These are phyloP conservation scores for Mycena sp. DNA, from an alignment of 1,284 basidiomycete genomes.

Conservation along the genomic window DNA sequence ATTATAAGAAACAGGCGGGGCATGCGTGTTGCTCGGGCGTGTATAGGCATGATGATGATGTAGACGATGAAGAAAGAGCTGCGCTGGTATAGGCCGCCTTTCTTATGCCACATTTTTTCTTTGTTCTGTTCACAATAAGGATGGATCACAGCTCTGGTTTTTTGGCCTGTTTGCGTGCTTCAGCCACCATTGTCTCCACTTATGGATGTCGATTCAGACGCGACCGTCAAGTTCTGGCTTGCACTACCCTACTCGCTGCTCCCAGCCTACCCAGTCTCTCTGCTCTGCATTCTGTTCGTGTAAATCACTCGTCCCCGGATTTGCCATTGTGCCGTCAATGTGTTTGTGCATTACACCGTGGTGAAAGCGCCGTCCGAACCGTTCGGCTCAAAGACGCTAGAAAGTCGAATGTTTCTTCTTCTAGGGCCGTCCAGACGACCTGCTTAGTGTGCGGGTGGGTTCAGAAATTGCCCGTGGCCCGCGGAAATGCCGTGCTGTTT, in stretches of 20 bases:
- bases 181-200: conserved; percentile 1
- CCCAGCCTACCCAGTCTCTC: conserved; percentile 63
- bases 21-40: conserved; percentile 36
- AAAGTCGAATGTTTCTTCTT: background rate
- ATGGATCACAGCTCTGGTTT: no score
- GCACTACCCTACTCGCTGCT: conserved; percentile 58
- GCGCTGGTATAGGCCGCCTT: conserved; percentile 2
- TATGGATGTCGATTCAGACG: conserved; percentile 37
- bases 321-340: conserved; percentile 10
- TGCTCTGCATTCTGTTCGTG: conserved; percentile 63
- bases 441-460: conserved; percentile 27
- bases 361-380: conserved; percentile 23
- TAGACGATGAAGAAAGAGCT: conserved; percentile 6
- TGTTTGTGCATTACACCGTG: conserved; percentile 19
- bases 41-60: conserved; percentile 40
- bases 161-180: background rate
- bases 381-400: conserved; percentile 3
- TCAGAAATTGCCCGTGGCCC: background rate
- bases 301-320: conserved; percentile 20
- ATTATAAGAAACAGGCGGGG: conserved; percentile 43
- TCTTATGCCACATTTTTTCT: background rate
- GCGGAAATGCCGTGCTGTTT: conserved; percentile 22
- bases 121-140: conserved; percentile 6
- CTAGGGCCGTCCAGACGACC: conserved; percentile 24
- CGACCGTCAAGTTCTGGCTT: conserved; percentile 58